Percentiles rank a stretch among this genome's conserved stretches.
phyloP scores from a whole-genome alignment of 106 monocot species.

The Xerophyta viscosa region DNA sequence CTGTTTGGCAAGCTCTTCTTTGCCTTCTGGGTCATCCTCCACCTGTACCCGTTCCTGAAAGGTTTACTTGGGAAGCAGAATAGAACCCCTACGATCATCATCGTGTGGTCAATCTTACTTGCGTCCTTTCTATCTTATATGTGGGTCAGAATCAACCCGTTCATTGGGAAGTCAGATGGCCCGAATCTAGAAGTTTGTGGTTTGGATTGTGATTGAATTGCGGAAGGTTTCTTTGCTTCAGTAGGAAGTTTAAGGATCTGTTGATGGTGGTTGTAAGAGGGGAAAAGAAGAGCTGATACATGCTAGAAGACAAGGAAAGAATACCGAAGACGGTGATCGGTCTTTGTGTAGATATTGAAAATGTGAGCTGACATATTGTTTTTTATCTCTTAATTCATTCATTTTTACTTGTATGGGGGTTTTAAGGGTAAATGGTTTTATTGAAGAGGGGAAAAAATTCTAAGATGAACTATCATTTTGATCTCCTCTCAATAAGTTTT shows the following conservation, averaged over 20 bases:
- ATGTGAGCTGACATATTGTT: conserved; percentile 7
- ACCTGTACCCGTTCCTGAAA: conserved; percentile 50
- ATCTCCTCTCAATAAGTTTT: conserved; percentile 1
- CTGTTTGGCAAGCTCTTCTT: conserved; percentile 54
- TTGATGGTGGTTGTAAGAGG: neutral
- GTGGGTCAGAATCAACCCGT: conserved; percentile 42
- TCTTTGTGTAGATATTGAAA: conserved; percentile 1
- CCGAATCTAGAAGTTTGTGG: conserved; percentile 42
- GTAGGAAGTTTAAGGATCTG: neutral
- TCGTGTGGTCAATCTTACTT: conserved; percentile 45
- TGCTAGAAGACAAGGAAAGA: neutral
- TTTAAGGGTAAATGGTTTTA: too few species aligned
- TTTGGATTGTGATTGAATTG: conserved; percentile 33
- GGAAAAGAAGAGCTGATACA: too few species aligned
- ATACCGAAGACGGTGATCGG: neutral
- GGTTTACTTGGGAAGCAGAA: conserved; percentile 42
- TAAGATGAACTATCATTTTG: neutral
- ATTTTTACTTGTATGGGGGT: neutral
- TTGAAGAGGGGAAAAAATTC: neutral
- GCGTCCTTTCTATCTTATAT: conserved; percentile 31
- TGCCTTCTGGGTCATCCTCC: conserved; percentile 46
- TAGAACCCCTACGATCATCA: conserved; percentile 36
- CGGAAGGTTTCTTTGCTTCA: neutral
- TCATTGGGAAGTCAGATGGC: conserved; percentile 26
- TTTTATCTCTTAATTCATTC: neutral